Conservation (phyloP, 73 alveolate species). For the Durusdinium trenchii region DNA sequence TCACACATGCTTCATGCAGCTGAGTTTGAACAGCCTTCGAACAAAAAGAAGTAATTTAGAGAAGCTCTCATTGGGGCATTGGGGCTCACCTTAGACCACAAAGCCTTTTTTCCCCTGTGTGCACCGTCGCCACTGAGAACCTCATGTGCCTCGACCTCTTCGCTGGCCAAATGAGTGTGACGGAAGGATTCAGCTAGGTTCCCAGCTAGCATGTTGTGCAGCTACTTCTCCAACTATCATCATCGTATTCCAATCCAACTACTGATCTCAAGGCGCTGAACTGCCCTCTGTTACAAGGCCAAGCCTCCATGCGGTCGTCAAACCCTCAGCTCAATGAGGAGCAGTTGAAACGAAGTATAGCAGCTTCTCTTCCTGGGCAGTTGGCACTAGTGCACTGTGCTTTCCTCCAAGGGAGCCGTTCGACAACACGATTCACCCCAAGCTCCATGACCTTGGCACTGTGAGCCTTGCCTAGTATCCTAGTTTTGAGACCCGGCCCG, state of each 20-base stretch:
- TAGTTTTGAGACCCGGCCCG: no score
- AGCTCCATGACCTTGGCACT: not conserved
- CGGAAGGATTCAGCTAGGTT: not conserved
- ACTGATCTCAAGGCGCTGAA: not conserved
- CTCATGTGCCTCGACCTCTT: not conserved
- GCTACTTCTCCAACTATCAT: not conserved
- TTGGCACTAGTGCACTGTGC: not conserved
- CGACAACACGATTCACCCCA: not conserved
- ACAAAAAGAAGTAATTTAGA: not conserved
- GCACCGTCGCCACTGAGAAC: not conserved
- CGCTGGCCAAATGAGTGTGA: conserved; percentile 1
- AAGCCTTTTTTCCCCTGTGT: not conserved
- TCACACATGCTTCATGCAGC: no score
- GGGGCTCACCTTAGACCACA: not conserved
- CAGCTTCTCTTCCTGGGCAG: no score
- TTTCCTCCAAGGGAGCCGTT: not conserved
- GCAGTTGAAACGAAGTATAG: no score
- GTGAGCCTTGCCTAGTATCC: not conserved
- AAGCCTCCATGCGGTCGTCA: not conserved
- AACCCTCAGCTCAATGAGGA: not conserved
- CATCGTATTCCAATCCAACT: not conserved
- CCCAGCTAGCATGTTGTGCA: not conserved
- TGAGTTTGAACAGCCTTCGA: no score
- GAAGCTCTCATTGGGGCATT: not conserved
- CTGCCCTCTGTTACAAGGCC: no score